Evolutionary conservation across 129 eudicot genomes (phyloP).

Genomic region (Logfia minima): DNA sequence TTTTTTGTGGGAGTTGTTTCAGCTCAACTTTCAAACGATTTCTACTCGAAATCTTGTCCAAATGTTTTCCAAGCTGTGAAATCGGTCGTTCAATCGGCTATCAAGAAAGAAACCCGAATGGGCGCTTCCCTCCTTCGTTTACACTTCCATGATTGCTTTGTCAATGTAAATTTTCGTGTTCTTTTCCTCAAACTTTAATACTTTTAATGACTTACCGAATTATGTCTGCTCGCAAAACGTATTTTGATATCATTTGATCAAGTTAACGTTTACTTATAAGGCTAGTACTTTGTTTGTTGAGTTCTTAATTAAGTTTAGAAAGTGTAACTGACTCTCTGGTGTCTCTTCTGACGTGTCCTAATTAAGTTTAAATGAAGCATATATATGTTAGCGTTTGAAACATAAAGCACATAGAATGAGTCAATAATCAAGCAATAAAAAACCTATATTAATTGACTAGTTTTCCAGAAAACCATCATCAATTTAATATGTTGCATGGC

Average conservation of each 20-base stretch:
- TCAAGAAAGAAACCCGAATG: conserved; percentile 68
- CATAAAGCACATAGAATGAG: background rate
- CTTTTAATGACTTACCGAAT: background rate
- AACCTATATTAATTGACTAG: background rate
- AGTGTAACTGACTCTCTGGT: no score
- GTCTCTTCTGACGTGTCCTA: no score
- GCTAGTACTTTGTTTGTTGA: background rate
- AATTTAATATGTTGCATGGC: conserved; percentile 15
- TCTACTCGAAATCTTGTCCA: conserved; percentile 67
- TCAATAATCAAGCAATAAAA: background rate
- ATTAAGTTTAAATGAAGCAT: background rate
- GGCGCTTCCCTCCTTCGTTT: conserved; percentile 89
- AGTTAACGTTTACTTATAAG: background rate
- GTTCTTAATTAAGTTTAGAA: background rate
- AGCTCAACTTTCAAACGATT: conserved; percentile 68
- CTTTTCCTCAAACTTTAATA: background rate
- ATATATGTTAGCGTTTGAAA: background rate
- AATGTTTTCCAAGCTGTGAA: conserved; percentile 49
- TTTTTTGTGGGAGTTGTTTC: conserved; percentile 45
- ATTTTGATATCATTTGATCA: background rate
- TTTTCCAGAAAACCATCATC: conserved; percentile 21
- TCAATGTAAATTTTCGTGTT: conserved; percentile 48
- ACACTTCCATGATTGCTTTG: conserved; percentile 89
- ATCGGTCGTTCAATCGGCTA: conserved; percentile 53
- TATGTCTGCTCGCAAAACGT: background rate